Evolutionary conservation across 129 eudicot genomes (phyloP), one percentile per base, ranked within the genome.

Genomic region (Chrysanthemum seticuspe): DNA sequence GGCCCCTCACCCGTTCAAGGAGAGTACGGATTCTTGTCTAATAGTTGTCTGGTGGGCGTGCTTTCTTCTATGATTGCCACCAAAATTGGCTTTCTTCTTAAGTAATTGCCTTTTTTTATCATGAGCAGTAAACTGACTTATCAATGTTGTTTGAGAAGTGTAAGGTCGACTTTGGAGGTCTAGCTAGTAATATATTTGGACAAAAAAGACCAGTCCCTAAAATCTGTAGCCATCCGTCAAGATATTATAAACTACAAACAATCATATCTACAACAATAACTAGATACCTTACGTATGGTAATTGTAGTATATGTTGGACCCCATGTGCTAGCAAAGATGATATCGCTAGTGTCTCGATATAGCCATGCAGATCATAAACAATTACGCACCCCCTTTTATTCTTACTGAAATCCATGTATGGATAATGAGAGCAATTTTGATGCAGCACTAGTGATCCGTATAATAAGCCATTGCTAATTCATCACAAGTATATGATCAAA

Each of bases 31-130:
- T 59, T 16, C 13, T 21, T 10, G 65, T 59, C 65, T 21, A 29
- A 59, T 59, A 59, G 65, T 10, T 59, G 65, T 59, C 65, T 21
- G 40, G 29, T 59, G 14, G 34, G 13, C 65, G 29, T 59, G 57
- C 57, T 52, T 52, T 5, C 57, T 52, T 52, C 57, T 52, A 59
- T 59, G 65, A 25, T 25, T 23, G 10, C 65, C 3, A 59, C 23
- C 44, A 34, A 10, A 16, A 21, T 2, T 25, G 31, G 5, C 3
- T 6, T 59, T 59, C 65, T 59, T 19, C 4, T 59, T 61, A 61
- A 15, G 5, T 34, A 34, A 34, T 61, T 61, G 29, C 66, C 66
- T 2, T 13, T 23, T 52, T 34, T 4, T 4, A 25, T 5, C 16
- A 13, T 13, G 57, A 52, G 16, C 57, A 52, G 15, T 9, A 15